These are phyloP conservation scores for Skeletonema menzelii DNA, from an alignment of 108 stramenopile genomes.

Conservation along the genomic window DNA sequence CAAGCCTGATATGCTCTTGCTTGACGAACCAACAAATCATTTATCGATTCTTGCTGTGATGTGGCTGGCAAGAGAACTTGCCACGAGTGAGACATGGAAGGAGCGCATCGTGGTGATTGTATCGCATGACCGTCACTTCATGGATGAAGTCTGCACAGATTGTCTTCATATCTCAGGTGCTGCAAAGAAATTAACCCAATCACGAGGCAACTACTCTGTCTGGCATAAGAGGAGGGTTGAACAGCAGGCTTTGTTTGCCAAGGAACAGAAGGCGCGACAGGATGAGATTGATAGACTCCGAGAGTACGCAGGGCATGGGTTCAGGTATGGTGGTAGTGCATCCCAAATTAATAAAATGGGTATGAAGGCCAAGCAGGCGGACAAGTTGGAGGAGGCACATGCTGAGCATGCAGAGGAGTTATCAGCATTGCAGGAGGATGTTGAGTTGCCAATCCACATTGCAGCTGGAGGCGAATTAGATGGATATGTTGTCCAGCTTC, in stretches of 20 bases:
- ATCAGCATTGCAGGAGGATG: constrained; percentile 48
- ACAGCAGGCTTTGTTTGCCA: constrained; percentile 70
- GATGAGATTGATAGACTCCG: constrained; percentile 19
- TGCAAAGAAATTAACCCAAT: constrained; percentile 93
- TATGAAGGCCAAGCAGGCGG: constrained; percentile 53
- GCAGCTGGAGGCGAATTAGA: no score
- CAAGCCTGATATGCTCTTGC: constrained; percentile 89
- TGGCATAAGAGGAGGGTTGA: constrained; percentile 92
- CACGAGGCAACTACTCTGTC: constrained; percentile 92
- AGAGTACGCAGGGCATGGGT: constrained; percentile 50
- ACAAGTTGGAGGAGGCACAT: constrained; percentile 36
- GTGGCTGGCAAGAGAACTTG: constrained; percentile 89
- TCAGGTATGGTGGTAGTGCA: no score
- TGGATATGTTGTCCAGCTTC: no score
- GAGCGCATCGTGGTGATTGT: constrained; percentile 95
- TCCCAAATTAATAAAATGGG: constrained; percentile 33
- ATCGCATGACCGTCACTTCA: constrained; percentile 93
- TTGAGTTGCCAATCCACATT: constrained; percentile 21
- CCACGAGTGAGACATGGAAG: constrained; percentile 80
- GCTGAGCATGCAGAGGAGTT: constrained; percentile 27
- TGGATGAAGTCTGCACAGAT: constrained; percentile 95
- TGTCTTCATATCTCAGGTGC: constrained; percentile 60
- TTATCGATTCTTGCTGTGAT: constrained; percentile 74
- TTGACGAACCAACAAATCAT: constrained; percentile 70
- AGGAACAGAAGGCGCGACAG: constrained; percentile 41